phyloP scores from a whole-genome alignment of 2,329 filamentous ascomycete species.

The Stachybotrys echinatus region DNA sequence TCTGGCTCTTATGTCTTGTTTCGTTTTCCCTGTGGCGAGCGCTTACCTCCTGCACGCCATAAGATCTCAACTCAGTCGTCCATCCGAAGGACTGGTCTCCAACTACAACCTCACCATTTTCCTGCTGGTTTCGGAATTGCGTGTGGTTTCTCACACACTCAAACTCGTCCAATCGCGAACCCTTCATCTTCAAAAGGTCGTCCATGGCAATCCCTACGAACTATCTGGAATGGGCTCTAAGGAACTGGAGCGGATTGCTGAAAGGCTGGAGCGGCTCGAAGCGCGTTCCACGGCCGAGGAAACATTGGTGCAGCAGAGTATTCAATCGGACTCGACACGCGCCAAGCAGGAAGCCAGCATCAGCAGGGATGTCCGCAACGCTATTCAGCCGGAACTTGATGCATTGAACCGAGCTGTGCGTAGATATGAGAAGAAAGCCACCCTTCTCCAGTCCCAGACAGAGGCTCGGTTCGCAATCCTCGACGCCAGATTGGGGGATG shows the following conservation, averaged over 20 bases:
- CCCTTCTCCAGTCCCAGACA: constrained; percentile 67
- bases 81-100: constrained; percentile 81
- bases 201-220: constrained; percentile 46
- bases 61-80: constrained; percentile 72
- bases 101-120: constrained; percentile 94
- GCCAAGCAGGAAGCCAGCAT: constrained; percentile 37
- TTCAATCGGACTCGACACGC: constrained; percentile 24
- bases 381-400: constrained; percentile 76
- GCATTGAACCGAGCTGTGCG: constrained; percentile 83
- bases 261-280: constrained; percentile 67
- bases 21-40: constrained; percentile 71
- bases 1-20: constrained; percentile 70
- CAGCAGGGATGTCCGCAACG: constrained; percentile 55
- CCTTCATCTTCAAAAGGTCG: constrained; percentile 72
- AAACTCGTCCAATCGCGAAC: constrained; percentile 76
- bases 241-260: constrained; percentile 52
- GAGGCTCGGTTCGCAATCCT: constrained; percentile 70
- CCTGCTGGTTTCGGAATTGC: constrained; percentile 77
- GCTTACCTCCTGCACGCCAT: constrained; percentile 81
- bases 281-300: constrained; percentile 31
- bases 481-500: constrained; percentile 68
- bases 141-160: constrained; percentile 75
- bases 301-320: constrained; percentile 17
- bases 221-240: constrained; percentile 22
- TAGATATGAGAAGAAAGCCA: constrained; percentile 84